Evolutionary conservation across 1,139 yeast species (phyloP), one percentile per base, ranked within the genome.

Genomic region (Candida albicans): DNA sequence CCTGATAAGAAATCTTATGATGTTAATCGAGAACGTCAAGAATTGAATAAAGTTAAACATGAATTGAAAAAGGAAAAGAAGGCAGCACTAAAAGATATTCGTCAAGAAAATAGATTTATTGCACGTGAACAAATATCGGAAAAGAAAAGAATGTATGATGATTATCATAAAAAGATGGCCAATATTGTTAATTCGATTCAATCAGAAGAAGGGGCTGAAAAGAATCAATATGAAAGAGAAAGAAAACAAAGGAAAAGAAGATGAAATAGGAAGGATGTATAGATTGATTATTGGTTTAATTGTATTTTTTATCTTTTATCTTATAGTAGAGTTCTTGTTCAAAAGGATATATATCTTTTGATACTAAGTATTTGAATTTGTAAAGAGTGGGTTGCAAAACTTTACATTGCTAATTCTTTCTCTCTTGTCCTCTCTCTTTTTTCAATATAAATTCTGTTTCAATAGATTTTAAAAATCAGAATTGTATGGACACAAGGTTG

Each of bases 1-100:
- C 96, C 97, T 47, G 97, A 89, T 60, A 87, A 84, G 80, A 89
- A 87, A 67, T 87, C 96, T 11, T 87, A 90, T 64, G 97, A 91
- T 62, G 79, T 85, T 44, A 87, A 91, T 62, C 75, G 82, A 53
- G 83, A 85, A 49, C 79, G 95, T 64, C 88, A 84, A 55, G 98
- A 93, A 62, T 68, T 88, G 54, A 76, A 76, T 62, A 93, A 93
- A 75, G 79, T 93, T 70, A 82, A 80, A 69, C 82, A 85, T 26
- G 88, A 87, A 68, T 70, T 89, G 64, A 93, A 93, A 81, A 87
- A 91, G 67, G 99, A 93, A 67, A 82, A 84, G 65, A 93, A 93
- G 70, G 80, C 86, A 50, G 85, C 95, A 0, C 68, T 93, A 66
- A 88, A 93, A 58, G 98, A 93, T 59, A 75, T 93, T 54, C 84